A percentile compares a stretch with the other conserved stretches of the same genome.
Evolutionary conservation across 1,284 basidiomycete genomes (phyloP).

Genomic region (Leccinum variabile): DNA sequence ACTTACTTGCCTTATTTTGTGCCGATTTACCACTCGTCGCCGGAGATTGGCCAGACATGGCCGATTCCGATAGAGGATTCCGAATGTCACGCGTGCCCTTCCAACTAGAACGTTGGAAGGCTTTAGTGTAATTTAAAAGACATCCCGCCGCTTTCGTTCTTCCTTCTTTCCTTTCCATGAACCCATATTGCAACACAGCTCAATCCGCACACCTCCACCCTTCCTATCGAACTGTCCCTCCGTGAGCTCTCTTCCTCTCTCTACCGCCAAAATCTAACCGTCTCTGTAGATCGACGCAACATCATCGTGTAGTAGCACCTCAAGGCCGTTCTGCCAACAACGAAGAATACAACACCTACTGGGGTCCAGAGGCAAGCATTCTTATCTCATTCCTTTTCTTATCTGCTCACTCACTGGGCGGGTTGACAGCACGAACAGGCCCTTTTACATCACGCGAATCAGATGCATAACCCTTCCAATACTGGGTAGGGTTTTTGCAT

Average conservation of each 20-base stretch:
- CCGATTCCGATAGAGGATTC: constrained; percentile 7
- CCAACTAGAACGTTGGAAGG: constrained; percentile 17
- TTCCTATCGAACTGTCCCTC: neutral
- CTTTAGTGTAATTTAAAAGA: constrained; percentile 4
- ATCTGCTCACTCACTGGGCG: neutral
- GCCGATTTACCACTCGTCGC: neutral
- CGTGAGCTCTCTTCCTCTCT: neutral
- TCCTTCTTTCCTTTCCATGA: neutral
- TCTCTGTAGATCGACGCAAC: neutral
- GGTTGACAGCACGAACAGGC: constrained; percentile 7
- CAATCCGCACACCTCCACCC: neutral
- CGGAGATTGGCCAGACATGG: neutral
- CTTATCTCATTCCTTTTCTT: neutral
- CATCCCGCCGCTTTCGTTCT: neutral
- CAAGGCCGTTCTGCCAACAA: accelerated
- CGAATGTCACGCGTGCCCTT: neutral
- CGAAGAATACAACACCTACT: constrained; percentile 2
- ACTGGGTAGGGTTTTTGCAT: neutral
- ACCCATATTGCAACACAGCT: neutral
- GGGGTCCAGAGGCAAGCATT: constrained; percentile 10
- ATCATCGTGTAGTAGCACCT: neutral
- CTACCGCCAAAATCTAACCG: neutral
- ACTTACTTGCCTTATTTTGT: neutral
- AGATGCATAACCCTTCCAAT: neutral
- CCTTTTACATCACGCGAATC: neutral